These are phyloP conservation scores for Rusavskia elegans DNA, from an alignment of 495 filamentous ascomycete species.

Conservation along the genomic window DNA sequence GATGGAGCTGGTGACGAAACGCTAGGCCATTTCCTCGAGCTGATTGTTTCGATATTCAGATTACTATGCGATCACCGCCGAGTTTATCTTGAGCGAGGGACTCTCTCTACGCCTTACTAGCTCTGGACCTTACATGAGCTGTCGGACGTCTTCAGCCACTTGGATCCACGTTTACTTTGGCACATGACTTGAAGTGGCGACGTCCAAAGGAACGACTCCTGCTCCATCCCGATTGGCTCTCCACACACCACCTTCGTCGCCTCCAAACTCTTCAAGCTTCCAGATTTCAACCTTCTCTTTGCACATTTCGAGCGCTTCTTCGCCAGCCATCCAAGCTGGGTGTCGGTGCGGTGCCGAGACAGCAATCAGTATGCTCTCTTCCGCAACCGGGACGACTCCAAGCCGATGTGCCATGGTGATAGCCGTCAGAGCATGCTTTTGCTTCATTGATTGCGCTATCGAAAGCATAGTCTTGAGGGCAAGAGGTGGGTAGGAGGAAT, in stretches of 20 bases:
- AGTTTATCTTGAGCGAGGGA: no score
- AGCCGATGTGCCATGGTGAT: constrained; percentile 79
- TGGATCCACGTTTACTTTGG: neutral
- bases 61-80: no score
- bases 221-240: constrained; percentile 75
- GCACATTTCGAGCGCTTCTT: constrained; percentile 76
- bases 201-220: constrained; percentile 21
- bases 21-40: no score
- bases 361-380: constrained; percentile 86
- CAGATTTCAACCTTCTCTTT: constrained; percentile 84
- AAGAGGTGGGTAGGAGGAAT: constrained; percentile 64
- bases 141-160: neutral
- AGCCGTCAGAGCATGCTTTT: constrained; percentile 44
- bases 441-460: constrained; percentile 45
- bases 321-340: constrained; percentile 75
- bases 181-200: neutral
- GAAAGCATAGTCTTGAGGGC: constrained; percentile 58
- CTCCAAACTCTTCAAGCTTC: constrained; percentile 85
- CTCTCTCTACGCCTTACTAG: no score
- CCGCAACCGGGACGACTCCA: constrained; percentile 67
- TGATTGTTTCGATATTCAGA: no score
- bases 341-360: constrained; percentile 75
- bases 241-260: constrained; percentile 66
- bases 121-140: no score
- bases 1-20: no score